Evolutionary conservation across 2,329 filamentous ascomycete species (phyloP).

Genomic region (Colletotrichum sublineola): DNA sequence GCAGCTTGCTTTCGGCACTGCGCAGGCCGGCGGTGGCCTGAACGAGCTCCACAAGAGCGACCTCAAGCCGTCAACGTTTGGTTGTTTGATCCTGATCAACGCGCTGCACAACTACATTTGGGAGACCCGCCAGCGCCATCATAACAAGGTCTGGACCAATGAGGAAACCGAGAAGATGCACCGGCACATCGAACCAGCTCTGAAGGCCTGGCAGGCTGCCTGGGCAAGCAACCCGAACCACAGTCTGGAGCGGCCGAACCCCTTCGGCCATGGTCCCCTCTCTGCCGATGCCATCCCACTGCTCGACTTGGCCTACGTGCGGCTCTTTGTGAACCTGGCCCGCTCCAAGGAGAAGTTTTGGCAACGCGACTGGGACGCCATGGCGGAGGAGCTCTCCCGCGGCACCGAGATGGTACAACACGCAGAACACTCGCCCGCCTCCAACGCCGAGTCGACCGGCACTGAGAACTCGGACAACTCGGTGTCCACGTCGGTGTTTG

Average conservation of each 20-base stretch:
- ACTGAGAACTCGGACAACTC: constrained; percentile 63
- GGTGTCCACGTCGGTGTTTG: constrained; percentile 59
- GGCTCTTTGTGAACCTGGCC: constrained; percentile 93
- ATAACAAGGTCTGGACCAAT: constrained; percentile 89
- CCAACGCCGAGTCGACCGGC: constrained; percentile 59
- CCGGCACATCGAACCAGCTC: constrained; percentile 90
- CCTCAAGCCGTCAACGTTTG: constrained; percentile 88
- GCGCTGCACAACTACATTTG: constrained; percentile 98
- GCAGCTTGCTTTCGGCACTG: constrained; percentile 60
- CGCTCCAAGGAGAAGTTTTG: constrained; percentile 93
- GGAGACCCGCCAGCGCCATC: constrained; percentile 93
- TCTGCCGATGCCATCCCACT: constrained; percentile 93
- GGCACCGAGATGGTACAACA: constrained; percentile 83
- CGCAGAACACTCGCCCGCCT: constrained; percentile 71
- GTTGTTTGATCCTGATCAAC: constrained; percentile 91
- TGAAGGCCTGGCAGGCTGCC: constrained; percentile 93
- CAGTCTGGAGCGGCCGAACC: constrained; percentile 86
- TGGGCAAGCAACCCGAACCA: constrained; percentile 91
- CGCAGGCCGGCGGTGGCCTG: constrained; percentile 55
- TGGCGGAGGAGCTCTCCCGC: constrained; percentile 87
- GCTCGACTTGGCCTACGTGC: constrained; percentile 90
- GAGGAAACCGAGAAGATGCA: constrained; percentile 98
- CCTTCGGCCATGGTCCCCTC: constrained; percentile 83
- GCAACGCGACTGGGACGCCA: constrained; percentile 92
- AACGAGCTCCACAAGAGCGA: constrained; percentile 64